Evolutionary conservation across 2,329 filamentous ascomycete species (phyloP).

Genomic region (Lachnellula cervina): DNA sequence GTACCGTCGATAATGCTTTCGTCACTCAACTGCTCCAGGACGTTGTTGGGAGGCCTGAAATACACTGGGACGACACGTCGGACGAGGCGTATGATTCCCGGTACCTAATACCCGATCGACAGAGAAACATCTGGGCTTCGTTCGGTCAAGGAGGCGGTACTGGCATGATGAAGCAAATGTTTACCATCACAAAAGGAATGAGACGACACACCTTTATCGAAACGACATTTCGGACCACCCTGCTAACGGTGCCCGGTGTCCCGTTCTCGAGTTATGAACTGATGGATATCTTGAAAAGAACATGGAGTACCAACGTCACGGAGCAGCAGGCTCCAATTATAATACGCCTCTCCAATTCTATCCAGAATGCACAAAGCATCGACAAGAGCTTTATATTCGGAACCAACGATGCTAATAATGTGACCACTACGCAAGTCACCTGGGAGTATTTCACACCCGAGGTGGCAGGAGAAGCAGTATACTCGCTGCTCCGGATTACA

Average conservation of each 20-base stretch:
- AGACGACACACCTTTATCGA: conserved; percentile 2
- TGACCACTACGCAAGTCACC: conserved; percentile 1
- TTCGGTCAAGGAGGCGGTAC: conserved; percentile 4
- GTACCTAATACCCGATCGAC: neutral
- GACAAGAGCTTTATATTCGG: neutral
- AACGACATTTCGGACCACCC: neutral
- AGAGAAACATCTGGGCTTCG: conserved; percentile 2
- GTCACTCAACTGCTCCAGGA: neutral
- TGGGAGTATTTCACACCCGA: conserved; percentile 3
- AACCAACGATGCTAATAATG: neutral
- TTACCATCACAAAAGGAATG: conserved; percentile 2
- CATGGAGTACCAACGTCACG: neutral
- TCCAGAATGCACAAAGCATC: neutral
- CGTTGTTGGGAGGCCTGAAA: neutral
- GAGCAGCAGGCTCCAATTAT: neutral
- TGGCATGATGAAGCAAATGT: conserved; percentile 3
- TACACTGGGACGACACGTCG: conserved; percentile 1
- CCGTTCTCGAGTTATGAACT: neutral
- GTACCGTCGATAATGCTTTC: conserved; percentile 1
- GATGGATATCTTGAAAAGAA: neutral
- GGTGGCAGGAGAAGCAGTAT: neutral
- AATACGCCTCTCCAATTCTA: neutral
- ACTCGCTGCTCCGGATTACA: neutral
- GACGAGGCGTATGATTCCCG: neutral
- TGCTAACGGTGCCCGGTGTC: neutral